Base-by-base conservation (phyloP, 2,329 filamentous ascomycete species). In the Monilinia polystroma region DNA sequence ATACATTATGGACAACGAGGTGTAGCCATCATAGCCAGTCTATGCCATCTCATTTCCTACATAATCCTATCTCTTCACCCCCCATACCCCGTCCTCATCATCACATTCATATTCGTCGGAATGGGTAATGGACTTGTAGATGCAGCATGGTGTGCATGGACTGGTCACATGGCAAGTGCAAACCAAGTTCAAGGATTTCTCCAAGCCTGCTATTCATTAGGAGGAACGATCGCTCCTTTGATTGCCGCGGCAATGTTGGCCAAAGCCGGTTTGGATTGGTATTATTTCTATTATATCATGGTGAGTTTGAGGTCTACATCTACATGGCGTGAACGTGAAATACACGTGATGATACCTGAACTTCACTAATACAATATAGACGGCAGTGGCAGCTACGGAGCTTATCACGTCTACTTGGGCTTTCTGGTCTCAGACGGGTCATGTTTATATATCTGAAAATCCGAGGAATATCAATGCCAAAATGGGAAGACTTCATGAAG, bases 211-310 rank as follows among this genome's bases (percentile, higher is more conserved):
- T 94, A 92, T 73, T 90, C 90, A 0, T 73, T 91, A 0, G 91
- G 91, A 0, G 91, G 87, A 1, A 88, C 89, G 0, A 79, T 93
- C 12, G 82, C 84, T 4, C 91, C 91, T 0, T 56, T 73, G 32
- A 67, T 73, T 45, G 69, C 69, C 4, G 59, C 58, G 45, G 63
- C n/a, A 2, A 59, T 94, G 84, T 85, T 93, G 47, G 87, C 88
- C 0, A 86, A 86, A 70, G 85, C 79, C 0, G 71, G 79, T 4
- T 74, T 89, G 62, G 80, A 80, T 0, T 95, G 91, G 91, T 92
- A 87, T 72, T 81, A 80, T 14, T 93, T 90, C 77, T 94, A 91
- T 77, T 92, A 92, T 73, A 78, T 92, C 60, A 90, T 93, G 87
- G 86, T 89, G 73, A 71, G 83, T 49, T 5, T 35, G 7, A 12